phyloP scores from a whole-genome alignment of 345 rosid species.

The Rhodamnia rubescens region DNA sequence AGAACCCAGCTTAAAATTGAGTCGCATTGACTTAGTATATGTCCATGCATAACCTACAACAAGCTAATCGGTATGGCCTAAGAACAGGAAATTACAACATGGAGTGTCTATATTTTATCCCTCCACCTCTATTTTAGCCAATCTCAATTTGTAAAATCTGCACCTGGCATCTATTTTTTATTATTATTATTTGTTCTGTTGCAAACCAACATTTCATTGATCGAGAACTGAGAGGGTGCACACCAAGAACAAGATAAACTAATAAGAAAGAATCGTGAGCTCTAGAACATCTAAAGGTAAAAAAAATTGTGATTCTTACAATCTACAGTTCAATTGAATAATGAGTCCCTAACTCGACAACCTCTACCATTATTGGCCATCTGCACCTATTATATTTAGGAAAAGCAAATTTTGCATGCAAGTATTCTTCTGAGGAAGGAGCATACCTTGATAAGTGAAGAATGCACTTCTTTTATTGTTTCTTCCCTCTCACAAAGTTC shows the following conservation, averaged over 20 bases:
- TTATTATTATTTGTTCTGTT: not conserved
- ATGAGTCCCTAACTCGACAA: not conserved
- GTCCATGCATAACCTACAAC: not conserved
- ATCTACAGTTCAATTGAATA: not conserved
- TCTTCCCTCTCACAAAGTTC: conserved; percentile 59
- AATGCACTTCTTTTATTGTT: conserved; percentile 57
- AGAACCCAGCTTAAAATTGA: not conserved
- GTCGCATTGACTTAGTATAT: not conserved
- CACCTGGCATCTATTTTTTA: not conserved
- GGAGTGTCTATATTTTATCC: not conserved
- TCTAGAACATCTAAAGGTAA: not conserved
- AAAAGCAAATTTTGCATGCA: not conserved
- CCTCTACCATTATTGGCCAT: not conserved
- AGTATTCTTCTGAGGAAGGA: not conserved
- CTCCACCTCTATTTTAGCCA: not conserved
- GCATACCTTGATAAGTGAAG: conserved; percentile 70
- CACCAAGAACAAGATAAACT: not conserved
- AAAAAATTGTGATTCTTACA: not conserved
- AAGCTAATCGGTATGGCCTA: not conserved
- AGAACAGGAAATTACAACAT: not conserved
- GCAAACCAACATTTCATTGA: not conserved
- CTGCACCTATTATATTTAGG: not conserved
- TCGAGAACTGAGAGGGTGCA: not conserved
- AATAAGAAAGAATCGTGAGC: not conserved
- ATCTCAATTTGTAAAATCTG: not conserved